Evolutionary conservation across 2,329 filamentous ascomycete species (phyloP), one percentile per base, ranked within the genome.

Genomic region (Calonectria fujianensis): DNA sequence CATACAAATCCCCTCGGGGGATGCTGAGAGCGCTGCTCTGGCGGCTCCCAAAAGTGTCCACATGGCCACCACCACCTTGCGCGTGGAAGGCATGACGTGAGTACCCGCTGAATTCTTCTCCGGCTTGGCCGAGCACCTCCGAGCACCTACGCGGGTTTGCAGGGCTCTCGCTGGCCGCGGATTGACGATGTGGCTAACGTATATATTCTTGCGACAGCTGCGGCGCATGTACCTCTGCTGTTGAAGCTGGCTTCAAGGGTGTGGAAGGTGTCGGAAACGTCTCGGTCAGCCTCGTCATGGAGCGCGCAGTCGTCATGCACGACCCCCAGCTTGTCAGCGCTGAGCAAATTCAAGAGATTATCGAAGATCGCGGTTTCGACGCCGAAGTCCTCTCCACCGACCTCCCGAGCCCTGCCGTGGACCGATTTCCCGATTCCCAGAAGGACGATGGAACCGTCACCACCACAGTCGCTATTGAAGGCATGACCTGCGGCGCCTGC

Each of bases 161-260:
- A 54, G 68, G 45, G 72, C 51, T 35, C 72, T 50, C 11, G 18
- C 71, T 72, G 45, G 50, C 50, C 29, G 24, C 32, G 61, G 45
- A 70, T 77, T 32, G 41, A n/a, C 31, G 29, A 75, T 78, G 75
- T 80, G 41, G 75, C 84, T 87, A 76, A 87, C 80, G 14, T 48
- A 50, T 66, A 37, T 51, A 31, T 52, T 37, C 48, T 90, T 88
- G 32, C 90, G 88, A 91, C 89, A 92, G 90, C 77, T 99, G 97
- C 87, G 96, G 96, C 83, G 94, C 96, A 80, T 99, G 97, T 84
- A 98, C 96, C 35, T 97, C 96, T 57, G 94, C 97, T n/a, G 94
- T 99, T 80, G 96, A 98, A 89, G 92, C 94, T 74, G 97, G 94
- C 78, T 98, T 99, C 87, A 94, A 95, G 81, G 92, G 91, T 78